Percentiles rank a stretch among this genome's conserved stretches.
phyloP scores from a whole-genome alignment of 2,329 filamentous ascomycete genomes.

The Pseudocercospora fuligena region DNA sequence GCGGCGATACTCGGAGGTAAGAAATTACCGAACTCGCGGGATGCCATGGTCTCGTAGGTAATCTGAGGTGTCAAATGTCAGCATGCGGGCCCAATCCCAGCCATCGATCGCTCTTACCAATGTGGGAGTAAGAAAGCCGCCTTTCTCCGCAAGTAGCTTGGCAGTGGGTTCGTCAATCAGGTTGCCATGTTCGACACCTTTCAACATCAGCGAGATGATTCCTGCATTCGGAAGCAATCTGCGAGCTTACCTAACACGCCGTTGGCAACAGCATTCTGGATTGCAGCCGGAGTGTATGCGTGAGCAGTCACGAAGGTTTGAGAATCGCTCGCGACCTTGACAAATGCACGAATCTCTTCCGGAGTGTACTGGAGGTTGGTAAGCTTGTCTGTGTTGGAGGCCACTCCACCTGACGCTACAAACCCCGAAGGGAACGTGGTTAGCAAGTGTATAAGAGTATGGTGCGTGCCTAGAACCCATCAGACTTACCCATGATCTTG shows the following conservation, averaged over 20 bases:
- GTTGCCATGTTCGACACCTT: conserved; percentile 62
- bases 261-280: conserved; percentile 60
- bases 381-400: conserved; percentile 60
- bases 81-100: not conserved
- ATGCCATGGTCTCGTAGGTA: conserved; percentile 57
- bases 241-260: conserved; percentile 53
- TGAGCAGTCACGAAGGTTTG: conserved; percentile 63
- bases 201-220: not conserved
- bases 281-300: conserved; percentile 61
- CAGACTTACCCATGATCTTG: conserved; percentile 58
- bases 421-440: too few relatives aligned
- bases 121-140: conserved; percentile 59
- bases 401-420: conserved; percentile 62
- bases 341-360: conserved; percentile 61
- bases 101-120: conserved; percentile 41
- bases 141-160: conserved; percentile 55
- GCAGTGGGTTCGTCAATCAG: conserved; percentile 64
- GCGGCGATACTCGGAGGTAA: conserved; percentile 49
- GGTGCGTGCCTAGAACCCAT: conserved; percentile 26
- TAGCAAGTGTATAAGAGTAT: too few relatives aligned
- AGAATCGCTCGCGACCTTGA: conserved; percentile 54
- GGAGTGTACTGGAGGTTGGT: conserved; percentile 61
- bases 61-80: conserved; percentile 16
- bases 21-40: conserved; percentile 50
- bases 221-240: not conserved